phyloP scores from a whole-genome alignment of 768 basidiomycete genomes.

The Lenzites betulinus region DNA sequence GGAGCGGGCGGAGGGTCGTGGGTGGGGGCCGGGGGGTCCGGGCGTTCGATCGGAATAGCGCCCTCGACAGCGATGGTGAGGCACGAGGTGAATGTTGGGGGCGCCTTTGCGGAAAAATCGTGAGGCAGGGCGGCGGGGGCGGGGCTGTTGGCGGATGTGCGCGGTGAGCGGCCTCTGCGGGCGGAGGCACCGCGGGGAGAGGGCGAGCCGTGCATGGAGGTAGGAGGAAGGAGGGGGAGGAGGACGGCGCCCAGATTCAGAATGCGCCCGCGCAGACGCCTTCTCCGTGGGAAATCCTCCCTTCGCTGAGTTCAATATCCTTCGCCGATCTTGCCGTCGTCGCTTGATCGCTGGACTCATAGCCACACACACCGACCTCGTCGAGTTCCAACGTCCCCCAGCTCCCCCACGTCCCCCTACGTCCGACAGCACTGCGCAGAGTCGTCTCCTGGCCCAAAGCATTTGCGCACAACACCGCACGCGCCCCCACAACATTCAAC shows the following conservation, averaged over 20 bases:
- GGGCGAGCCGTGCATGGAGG: constrained; percentile 36
- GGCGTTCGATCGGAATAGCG: constrained; percentile 57
- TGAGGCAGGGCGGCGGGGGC: constrained; percentile 32
- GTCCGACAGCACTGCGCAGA: not conserved
- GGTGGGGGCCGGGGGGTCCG: constrained; percentile 30
- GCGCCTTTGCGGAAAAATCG: constrained; percentile 51
- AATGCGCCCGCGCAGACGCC: constrained; percentile 18
- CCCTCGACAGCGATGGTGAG: constrained; percentile 80
- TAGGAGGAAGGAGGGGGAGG: constrained; percentile 22
- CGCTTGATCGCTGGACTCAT: constrained; percentile 20
- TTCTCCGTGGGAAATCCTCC: constrained; percentile 22
- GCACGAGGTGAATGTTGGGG: constrained; percentile 59
- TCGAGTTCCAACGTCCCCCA: not conserved
- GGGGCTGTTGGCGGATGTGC: constrained; percentile 48
- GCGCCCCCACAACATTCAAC: not conserved
- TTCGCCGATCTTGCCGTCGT: constrained; percentile 27
- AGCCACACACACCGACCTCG: constrained; percentile 14
- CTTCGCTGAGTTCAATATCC: constrained; percentile 23
- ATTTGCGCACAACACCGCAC: not conserved
- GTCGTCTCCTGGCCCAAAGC: too few relatives aligned
- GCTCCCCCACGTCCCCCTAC: not conserved
- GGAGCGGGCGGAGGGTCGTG: constrained; percentile 36
- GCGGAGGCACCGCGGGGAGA: constrained; percentile 61
- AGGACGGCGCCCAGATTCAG: constrained; percentile 12
- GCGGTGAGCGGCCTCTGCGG: constrained; percentile 60